Conservation (phyloP, 129 eudicot species). For the Flaveria robusta region DNA sequence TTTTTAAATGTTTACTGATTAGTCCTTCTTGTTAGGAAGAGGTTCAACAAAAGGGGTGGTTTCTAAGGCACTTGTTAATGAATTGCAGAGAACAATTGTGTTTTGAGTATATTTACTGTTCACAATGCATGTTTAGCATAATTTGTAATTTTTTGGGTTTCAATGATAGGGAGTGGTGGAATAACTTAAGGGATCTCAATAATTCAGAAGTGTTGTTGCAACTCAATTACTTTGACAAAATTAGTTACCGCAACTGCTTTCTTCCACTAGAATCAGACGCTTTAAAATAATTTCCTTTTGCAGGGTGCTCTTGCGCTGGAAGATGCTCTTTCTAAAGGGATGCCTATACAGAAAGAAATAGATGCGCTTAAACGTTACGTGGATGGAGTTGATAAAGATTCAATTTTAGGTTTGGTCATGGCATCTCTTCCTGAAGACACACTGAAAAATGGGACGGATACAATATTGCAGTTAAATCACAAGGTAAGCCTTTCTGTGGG, state of each 20-base stretch:
- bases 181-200: background rate
- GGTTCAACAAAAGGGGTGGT: background rate
- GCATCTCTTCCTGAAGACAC: slow-evolving; percentile 94
- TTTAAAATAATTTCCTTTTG: slow-evolving; percentile 7
- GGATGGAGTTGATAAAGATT: slow-evolving; percentile 74
- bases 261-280: slow-evolving; percentile 18
- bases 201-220: background rate
- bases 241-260: background rate
- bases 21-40: background rate
- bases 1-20: background rate
- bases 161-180: background rate
- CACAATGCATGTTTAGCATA: slow-evolving; percentile 9
- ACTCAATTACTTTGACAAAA: background rate
- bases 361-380: slow-evolving; percentile 58
- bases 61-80: background rate
- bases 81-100: background rate
- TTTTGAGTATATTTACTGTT: background rate
- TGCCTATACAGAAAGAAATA: slow-evolving; percentile 82
- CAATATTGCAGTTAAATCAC: slow-evolving; percentile 67
- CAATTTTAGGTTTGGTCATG: slow-evolving; percentile 68
- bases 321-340: slow-evolving; percentile 86
- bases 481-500: slow-evolving; percentile 54
- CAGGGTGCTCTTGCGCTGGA: slow-evolving; percentile 93
- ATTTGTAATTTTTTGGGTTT: background rate
- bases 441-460: slow-evolving; percentile 63